A percentile compares a stretch with the other conserved stretches of the same genome.
Conservation (phyloP, 805 yeast species). For the Komagataella kurtzmanii region DNA sequence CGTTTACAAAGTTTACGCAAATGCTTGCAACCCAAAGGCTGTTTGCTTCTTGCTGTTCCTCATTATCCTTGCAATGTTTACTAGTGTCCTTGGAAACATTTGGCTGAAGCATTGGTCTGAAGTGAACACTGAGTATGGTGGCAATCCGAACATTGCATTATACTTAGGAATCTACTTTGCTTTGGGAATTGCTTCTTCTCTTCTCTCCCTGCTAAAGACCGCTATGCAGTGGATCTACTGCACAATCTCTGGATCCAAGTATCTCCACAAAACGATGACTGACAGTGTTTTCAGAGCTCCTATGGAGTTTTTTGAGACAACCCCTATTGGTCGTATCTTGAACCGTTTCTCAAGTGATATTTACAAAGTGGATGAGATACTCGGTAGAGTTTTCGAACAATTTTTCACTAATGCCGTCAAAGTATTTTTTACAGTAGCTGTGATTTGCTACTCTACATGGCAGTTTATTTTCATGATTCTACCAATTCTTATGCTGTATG, state of each 20-base stretch:
- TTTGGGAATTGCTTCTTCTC: conserved; percentile 59
- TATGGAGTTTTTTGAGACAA: conserved; percentile 91
- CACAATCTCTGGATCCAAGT: conserved; percentile 70
- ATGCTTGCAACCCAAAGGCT: conserved; percentile 65
- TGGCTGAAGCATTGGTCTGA: conserved; percentile 99
- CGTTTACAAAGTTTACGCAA: conserved; percentile 72
- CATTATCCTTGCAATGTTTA: conserved; percentile 42
- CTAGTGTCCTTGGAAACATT: conserved; percentile 59
- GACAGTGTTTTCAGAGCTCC: conserved; percentile 69
- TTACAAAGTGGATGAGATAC: conserved; percentile 72
- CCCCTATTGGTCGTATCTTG: conserved; percentile 86
- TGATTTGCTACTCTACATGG: conserved; percentile 83
- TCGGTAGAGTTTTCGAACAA: conserved; percentile 58
- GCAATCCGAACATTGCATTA: conserved; percentile 57
- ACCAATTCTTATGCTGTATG: conserved; percentile 56
- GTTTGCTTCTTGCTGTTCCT: conserved; percentile 45
- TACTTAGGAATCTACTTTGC: conserved; percentile 67
- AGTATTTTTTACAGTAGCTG: conserved; percentile 63
- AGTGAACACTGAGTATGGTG: conserved; percentile 53
- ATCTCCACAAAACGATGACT: conserved; percentile 68
- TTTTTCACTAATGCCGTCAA: conserved; percentile 48
- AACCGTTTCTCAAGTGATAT: conserved; percentile 89
- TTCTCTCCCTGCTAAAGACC: conserved; percentile 49
- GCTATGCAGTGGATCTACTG: conserved; percentile 68
- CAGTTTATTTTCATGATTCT: conserved; percentile 57